A percentile compares a stretch with the other conserved stretches of the same genome.
phyloP scores from a whole-genome alignment of 257 asterid genomes.

The Solanum boliviense region DNA sequence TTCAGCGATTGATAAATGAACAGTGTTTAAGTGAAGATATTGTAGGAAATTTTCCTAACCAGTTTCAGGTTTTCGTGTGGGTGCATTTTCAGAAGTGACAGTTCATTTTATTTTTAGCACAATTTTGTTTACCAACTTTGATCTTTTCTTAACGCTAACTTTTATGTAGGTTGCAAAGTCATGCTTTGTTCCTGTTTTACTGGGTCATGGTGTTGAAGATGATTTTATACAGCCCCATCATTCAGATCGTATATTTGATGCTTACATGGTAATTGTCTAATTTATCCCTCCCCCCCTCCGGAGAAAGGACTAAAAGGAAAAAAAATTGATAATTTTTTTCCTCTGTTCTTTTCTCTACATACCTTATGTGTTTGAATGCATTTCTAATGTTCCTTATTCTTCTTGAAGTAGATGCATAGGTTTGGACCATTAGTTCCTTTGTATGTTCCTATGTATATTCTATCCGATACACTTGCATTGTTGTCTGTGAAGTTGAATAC shows the following conservation, averaged over 20 bases:
- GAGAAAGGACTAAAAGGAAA: background rate
- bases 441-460: background rate
- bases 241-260: constrained; percentile 71
- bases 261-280: constrained; percentile 53
- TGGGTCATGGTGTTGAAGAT: constrained; percentile 85
- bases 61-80: background rate
- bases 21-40: background rate
- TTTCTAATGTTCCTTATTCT: background rate
- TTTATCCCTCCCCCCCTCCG: background rate
- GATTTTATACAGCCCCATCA: constrained; percentile 95
- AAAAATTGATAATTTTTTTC: background rate
- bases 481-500: background rate
- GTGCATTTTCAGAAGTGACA: background rate
- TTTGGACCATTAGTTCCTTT: background rate
- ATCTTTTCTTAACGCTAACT: background rate
- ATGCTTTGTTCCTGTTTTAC: constrained; percentile 75
- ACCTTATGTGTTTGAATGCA: background rate
- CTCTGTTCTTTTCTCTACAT: background rate
- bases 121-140: background rate
- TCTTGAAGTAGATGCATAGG: background rate
- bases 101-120: background rate
- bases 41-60: background rate
- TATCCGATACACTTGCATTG: background rate
- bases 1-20: background rate
- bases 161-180: constrained; percentile 66